A percentile compares a stretch with the other conserved stretches of the same genome.
phyloP scores from a whole-genome alignment of 768 basidiomycete species.

The Chlorophyllum brunneum region DNA sequence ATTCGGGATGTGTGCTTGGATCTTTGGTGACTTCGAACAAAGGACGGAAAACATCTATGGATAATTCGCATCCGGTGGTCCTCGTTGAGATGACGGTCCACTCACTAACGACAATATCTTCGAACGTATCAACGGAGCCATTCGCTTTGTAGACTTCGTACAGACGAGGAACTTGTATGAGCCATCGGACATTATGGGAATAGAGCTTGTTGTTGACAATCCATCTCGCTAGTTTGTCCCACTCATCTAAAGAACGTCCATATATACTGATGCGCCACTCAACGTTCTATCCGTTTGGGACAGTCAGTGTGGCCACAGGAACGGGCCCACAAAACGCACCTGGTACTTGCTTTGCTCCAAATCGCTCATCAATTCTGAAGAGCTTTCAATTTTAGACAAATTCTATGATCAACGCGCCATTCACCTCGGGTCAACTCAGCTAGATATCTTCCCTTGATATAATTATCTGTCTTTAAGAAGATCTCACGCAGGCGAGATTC shows the following conservation, averaged over 20 bases:
- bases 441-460: conserved; percentile 86
- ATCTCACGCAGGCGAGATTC: conserved; percentile 94
- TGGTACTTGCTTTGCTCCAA: conserved; percentile 98
- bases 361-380: conserved; percentile 92
- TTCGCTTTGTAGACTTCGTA: conserved; percentile 95
- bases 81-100: conserved; percentile 15
- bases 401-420: conserved; percentile 9
- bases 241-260: conserved; percentile 77
- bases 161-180: conserved; percentile 91
- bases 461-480: conserved; percentile 97
- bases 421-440: conserved; percentile 91
- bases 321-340: conserved; percentile 34
- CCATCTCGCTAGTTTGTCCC: conserved; percentile 99
- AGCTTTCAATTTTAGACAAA: neutral
- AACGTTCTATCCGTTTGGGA: conserved; percentile 55
- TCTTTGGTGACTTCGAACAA: conserved; percentile 96
- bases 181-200: conserved; percentile 98
- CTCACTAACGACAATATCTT: conserved; percentile 88
- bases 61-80: neutral
- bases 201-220: conserved; percentile 88
- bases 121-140: conserved; percentile 79
- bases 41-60: conserved; percentile 83
- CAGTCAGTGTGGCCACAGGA: neutral
- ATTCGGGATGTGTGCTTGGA: conserved; percentile 84
- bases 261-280: conserved; percentile 99